These are phyloP conservation scores for Apium graveolens DNA, from an alignment of 129 eudicot genomes.

Conservation along the genomic window DNA sequence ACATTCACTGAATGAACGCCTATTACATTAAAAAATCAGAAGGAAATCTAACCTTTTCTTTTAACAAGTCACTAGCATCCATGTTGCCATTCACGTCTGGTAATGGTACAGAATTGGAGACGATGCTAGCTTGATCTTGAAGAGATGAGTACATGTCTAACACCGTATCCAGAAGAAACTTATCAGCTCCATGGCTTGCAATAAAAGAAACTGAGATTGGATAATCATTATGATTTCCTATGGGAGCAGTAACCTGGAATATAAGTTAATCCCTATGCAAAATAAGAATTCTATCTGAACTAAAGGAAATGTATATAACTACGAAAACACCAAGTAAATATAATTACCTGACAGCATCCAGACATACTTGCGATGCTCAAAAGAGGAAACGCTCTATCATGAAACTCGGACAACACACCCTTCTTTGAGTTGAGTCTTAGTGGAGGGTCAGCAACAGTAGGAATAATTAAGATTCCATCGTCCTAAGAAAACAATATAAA, in stretches of 20 bases:
- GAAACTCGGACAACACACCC: conserved; percentile 43
- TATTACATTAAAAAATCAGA: neutral
- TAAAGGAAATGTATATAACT: neutral
- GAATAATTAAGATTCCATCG: conserved; percentile 78
- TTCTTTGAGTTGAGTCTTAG: conserved; percentile 45
- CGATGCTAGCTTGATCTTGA: conserved; percentile 56
- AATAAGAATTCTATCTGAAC: neutral
- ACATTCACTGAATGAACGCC: neutral
- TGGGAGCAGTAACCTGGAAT: conserved; percentile 64
- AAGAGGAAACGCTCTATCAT: conserved; percentile 54
- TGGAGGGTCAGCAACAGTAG: conserved; percentile 81
- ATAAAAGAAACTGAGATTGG: conserved; percentile 68
- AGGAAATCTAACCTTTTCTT: conserved; percentile 53
- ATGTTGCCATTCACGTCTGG: conserved; percentile 62
- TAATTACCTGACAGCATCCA: conserved; percentile 84
- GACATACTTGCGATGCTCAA: conserved; percentile 80
- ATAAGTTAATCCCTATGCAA: neutral
- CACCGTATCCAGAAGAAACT: conserved; percentile 76
- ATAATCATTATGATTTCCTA: conserved; percentile 61
- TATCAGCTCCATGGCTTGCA: conserved; percentile 79
- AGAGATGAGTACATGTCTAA: conserved; percentile 74
- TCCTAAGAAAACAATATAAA: conserved; percentile 32
- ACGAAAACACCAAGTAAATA: neutral
- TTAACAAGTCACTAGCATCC: conserved; percentile 81
- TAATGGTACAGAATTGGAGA: conserved; percentile 38